phyloP scores from a whole-genome alignment of 352 stramenopile genomes.

The Phytophthora pluvialis region DNA sequence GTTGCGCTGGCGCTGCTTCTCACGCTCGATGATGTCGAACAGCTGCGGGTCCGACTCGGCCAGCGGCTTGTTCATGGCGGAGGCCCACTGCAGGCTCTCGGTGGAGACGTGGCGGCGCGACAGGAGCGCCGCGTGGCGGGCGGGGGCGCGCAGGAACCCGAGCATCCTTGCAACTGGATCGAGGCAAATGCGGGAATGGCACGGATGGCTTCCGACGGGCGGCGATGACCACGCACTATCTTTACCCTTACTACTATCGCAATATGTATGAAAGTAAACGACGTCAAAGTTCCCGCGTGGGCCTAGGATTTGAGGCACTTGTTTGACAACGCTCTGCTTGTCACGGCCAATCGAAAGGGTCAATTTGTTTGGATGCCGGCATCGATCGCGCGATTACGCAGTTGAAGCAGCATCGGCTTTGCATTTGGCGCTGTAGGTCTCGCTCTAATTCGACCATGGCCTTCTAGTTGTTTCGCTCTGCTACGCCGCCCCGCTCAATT shows the following conservation, averaged over 20 bases:
- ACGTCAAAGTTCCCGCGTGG: background rate
- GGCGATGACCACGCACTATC: slow-evolving; percentile 1
- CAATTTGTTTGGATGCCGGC: slow-evolving; percentile 27
- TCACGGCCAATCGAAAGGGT: background rate
- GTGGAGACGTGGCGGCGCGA: slow-evolving; percentile 54
- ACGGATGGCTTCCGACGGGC: slow-evolving; percentile 3
- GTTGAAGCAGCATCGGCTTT: slow-evolving; percentile 18
- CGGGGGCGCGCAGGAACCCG: slow-evolving; percentile 30
- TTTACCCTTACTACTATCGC: background rate
- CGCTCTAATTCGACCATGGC: slow-evolving; percentile 18
- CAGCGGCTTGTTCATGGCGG: slow-evolving; percentile 90
- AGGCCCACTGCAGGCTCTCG: slow-evolving; percentile 73
- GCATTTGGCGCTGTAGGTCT: slow-evolving; percentile 4
- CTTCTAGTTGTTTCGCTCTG: slow-evolving; percentile 25
- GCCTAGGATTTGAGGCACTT: slow-evolving; percentile 14
- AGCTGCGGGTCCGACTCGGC: slow-evolving; percentile 92
- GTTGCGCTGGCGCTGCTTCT: slow-evolving; percentile 98
- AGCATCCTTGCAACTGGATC: slow-evolving; percentile 31
- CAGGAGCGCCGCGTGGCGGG: slow-evolving; percentile 23
- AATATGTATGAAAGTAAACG: background rate
- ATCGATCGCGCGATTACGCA: slow-evolving; percentile 5
- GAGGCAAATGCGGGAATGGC: slow-evolving; percentile 32
- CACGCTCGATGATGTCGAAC: slow-evolving; percentile 95
- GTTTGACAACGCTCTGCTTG: background rate
- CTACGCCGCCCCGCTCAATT: slow-evolving; percentile 28